Evolutionary conservation across 2,329 filamentous ascomycete species (phyloP), one percentile per base, ranked within the genome.

Genomic region (Leptographium procerum): DNA sequence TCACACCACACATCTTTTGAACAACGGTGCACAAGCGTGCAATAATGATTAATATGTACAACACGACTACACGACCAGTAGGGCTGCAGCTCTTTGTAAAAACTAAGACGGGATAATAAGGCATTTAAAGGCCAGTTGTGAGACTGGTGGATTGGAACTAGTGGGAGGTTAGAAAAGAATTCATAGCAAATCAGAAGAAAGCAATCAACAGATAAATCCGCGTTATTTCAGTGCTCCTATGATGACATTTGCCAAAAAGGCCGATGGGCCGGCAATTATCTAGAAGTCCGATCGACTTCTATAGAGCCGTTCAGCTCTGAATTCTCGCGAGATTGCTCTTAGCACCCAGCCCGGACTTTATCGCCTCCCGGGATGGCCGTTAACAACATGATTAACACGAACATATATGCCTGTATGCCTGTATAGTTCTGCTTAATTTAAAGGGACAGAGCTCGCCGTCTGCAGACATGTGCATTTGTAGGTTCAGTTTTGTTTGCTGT

Each of bases 1-100:
- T 52, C 14, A 11, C 22, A n/a, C 3, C 29, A 5, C 24, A 8
- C 31, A 8, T 10, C 19, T 29, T 51, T 13, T 13, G 4, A 29
- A 24, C 16, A 26, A 33, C 31, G n/a, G 24, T n/a, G 34, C 52
- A 19, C 52, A 16, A 26, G 34, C 6, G 34, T 28, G 40, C 40
- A 14, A 26, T 56, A 56, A 56, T 50, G 45, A 31, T 11, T 56
- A 56, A 56, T 51, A 50, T 56, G 54, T 56, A 56, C 19, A 48
- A 48, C 28, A 56, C 10, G 54, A 56, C 22, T 33, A 28, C 28
- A 56, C 22, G 54, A 34, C 33, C 11, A 56, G 13, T 5, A 24
- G 24, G 26, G 26, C 22, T 22, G 6, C 14, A 19, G 14, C 14
- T 33, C 19, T 47, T 43, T 4, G 19, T 47, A 24, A 22, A 22